Base-by-base conservation (phyloP, 2,329 filamentous ascomycete genomes). In the Colletotrichum magnum region DNA sequence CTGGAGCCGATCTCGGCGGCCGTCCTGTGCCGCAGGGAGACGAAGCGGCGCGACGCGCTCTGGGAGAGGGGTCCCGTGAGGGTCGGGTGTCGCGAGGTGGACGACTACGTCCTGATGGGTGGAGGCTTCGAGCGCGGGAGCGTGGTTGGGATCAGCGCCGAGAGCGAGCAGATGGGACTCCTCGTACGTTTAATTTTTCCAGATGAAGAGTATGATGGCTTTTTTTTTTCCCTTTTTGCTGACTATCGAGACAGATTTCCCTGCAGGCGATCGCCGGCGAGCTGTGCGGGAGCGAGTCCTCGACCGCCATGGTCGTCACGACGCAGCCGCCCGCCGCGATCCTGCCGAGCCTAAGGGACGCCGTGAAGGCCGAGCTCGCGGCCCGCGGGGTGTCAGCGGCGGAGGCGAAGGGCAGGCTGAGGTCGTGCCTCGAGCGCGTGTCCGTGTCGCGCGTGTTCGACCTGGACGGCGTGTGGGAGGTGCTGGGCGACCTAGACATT, bases 391-490 rank as follows among this genome's bases (percentile, higher is more conserved):
- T 73, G 47, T 57, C 58, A 3, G 62, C 69, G n/a, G 57, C 62
- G 4, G 72, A 72, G 6, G 56, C 71, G 2, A 74, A 69, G 56
- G 61, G 36, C 7, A 75, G 74, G 39, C 73, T 82, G 32, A 79
- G 75, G 59, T 72, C 74, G 3, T 82, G 80, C 65, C 77, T 91
- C 4, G 84, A 86, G 53, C 80, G 80, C 53, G 84, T 90, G 4
- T 82, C 84, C 39, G 80, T 91, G 32, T 86, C 87, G 26, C 81
- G 86, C 26, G 83, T 90, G 1, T 91, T 91, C 72, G 88, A 90
- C 68, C 72, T 89, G 12, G 83, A 89, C 53, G 89, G 89, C 0
- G 72, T 91, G 18, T 85, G 82, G 82, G 87, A 90, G 74, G 87
- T 87, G 1, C 73, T 91, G 41, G 77, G 75, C 2, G 89, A 91